Conservation (phyloP, 495 filamentous ascomycete genomes). For the Halenospora varia region DNA sequence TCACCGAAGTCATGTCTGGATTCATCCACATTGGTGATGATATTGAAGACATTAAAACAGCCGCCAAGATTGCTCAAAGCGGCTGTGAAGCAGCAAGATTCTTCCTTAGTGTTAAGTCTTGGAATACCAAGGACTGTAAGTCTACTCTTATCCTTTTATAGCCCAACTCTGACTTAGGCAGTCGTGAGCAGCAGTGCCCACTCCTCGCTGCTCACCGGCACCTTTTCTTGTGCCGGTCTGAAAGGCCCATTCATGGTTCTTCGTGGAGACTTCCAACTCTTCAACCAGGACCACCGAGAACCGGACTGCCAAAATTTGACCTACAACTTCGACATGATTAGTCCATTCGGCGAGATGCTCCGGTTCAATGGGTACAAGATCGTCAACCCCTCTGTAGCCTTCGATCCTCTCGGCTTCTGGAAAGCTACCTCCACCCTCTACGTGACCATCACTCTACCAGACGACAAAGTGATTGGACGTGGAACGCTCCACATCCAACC, state of each 20-base stretch:
- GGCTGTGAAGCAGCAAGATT: conserved; percentile 53
- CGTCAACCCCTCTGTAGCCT: conserved; percentile 53
- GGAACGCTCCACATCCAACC: conserved; percentile 57
- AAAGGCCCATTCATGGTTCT: conserved; percentile 57
- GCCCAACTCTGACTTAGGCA: conserved; percentile 6
- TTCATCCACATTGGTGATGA: conserved; percentile 49
- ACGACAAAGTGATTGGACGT: conserved; percentile 44
- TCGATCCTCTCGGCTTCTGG: conserved; percentile 53
- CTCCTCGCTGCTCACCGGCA: conserved; percentile 54
- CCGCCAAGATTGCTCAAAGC: conserved; percentile 46
- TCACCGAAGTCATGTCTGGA: conserved; percentile 62
- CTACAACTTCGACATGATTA: conserved; percentile 58
- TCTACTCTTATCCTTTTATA: neutral
- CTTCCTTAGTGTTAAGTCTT: conserved; percentile 55
- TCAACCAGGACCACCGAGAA: conserved; percentile 45
- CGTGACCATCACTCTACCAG: conserved; percentile 40
- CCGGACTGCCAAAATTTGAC: conserved; percentile 55
- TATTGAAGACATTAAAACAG: conserved; percentile 48
- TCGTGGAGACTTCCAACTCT: conserved; percentile 54
- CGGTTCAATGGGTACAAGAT: conserved; percentile 61
- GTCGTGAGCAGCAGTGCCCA: conserved; percentile 42
- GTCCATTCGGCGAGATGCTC: conserved; percentile 43
- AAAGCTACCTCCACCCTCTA: conserved; percentile 60
- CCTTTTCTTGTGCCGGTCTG: conserved; percentile 56
- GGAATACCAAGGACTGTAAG: conserved; percentile 37